Evolutionary conservation across 176 grass and related monocot species (phyloP).

Genomic region (Stipa capillata): DNA sequence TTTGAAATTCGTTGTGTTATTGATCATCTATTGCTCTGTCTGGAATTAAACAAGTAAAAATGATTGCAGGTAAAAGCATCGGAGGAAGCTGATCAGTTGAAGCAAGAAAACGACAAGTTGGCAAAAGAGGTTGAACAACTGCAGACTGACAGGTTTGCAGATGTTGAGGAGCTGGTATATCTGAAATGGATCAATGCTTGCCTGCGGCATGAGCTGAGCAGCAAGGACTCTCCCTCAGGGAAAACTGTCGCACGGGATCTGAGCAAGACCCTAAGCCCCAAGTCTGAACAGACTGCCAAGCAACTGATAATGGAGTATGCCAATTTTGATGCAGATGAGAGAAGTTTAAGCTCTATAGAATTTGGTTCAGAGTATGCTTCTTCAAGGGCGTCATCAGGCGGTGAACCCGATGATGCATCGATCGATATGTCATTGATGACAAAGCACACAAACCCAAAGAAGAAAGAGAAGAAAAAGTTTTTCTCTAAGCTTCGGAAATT

Average conservation of each 20-base stretch:
- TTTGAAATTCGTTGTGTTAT: slow-evolving; percentile 1
- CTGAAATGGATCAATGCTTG: slow-evolving; percentile 99
- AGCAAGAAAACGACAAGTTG: slow-evolving; percentile 67
- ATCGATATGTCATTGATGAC: slow-evolving; percentile 29
- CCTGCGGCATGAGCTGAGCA: slow-evolving; percentile 81
- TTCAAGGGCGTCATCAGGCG: slow-evolving; percentile 47
- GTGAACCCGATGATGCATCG: slow-evolving; percentile 39
- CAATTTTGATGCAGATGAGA: slow-evolving; percentile 45
- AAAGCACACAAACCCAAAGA: slow-evolving; percentile 32
- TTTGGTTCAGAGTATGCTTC: slow-evolving; percentile 71
- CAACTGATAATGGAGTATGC: slow-evolving; percentile 90
- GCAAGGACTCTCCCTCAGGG: slow-evolving; percentile 38
- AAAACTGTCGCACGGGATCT: slow-evolving; percentile 71
- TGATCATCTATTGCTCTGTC: slow-evolving; percentile 8
- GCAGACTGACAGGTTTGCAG: slow-evolving; percentile 55
- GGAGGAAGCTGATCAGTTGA: slow-evolving; percentile 49
- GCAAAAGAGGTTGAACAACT: slow-evolving; percentile 68
- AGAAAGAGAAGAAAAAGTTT: slow-evolving; percentile 51
- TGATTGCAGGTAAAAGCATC: slow-evolving; percentile 57
- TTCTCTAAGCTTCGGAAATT: slow-evolving; percentile 76
- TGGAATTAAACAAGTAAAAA: slow-evolving; percentile 19
- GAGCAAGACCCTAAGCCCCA: slow-evolving; percentile 71
- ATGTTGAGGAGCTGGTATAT: slow-evolving; percentile 95
- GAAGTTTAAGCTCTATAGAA: slow-evolving; percentile 33
- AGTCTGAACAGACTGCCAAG: slow-evolving; percentile 80